Evolutionary conservation across 2,329 filamentous ascomycete genomes (phyloP).

Genomic region (Neonectria neomacrospora): DNA sequence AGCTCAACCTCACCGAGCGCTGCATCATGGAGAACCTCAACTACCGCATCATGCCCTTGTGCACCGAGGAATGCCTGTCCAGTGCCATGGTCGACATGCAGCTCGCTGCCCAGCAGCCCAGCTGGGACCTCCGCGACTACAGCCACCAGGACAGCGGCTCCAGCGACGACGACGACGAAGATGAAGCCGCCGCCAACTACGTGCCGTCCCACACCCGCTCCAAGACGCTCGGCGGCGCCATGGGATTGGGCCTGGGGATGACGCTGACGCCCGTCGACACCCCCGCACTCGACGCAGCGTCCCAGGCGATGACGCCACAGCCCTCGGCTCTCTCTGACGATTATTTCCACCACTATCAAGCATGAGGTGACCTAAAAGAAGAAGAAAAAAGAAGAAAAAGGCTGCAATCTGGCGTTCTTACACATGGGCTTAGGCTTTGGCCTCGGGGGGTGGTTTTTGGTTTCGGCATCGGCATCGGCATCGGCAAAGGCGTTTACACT

Average conservation of each 20-base stretch:
- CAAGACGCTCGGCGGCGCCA: slow-evolving; percentile 46
- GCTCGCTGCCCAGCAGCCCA: slow-evolving; percentile 58
- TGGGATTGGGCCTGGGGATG: slow-evolving; percentile 42
- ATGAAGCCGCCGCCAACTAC: slow-evolving; percentile 41
- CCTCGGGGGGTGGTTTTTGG: not conserved
- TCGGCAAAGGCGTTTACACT: slow-evolving; percentile 20
- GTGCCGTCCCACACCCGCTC: slow-evolving; percentile 50
- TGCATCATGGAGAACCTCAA: slow-evolving; percentile 72
- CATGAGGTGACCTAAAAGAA: slow-evolving; percentile 24
- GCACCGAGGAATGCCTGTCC: slow-evolving; percentile 64
- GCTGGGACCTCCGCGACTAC: slow-evolving; percentile 43
- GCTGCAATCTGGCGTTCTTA: slow-evolving; percentile 35
- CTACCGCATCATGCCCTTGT: slow-evolving; percentile 72
- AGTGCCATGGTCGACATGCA: slow-evolving; percentile 73
- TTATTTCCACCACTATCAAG: slow-evolving; percentile 41
- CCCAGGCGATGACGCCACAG: slow-evolving; percentile 34
- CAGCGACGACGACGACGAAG: slow-evolving; percentile 45
- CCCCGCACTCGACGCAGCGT: slow-evolving; percentile 31
- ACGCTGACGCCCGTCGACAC: slow-evolving; percentile 44
- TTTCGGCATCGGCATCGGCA: slow-evolving; percentile 8
- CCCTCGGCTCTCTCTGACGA: slow-evolving; percentile 35
- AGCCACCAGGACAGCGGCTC: slow-evolving; percentile 46
- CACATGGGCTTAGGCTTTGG: slow-evolving; percentile 12
- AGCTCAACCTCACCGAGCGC: slow-evolving; percentile 72
- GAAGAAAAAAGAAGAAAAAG: slow-evolving; percentile 21